phyloP scores from a whole-genome alignment of 331 rosid species.

The Telfairia occidentalis region DNA sequence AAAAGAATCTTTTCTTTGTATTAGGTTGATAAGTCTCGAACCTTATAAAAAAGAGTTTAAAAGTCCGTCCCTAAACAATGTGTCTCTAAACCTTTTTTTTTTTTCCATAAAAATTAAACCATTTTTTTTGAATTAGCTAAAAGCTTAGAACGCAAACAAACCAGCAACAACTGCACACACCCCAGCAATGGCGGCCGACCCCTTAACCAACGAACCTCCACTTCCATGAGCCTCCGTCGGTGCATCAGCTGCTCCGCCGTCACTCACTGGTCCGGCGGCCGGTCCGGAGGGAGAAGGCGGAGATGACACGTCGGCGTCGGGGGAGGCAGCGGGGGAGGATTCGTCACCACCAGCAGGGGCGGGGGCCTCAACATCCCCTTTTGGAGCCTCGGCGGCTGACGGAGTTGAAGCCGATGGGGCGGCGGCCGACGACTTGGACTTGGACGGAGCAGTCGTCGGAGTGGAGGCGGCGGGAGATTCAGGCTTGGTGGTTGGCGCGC shows the following conservation, averaged over 20 bases:
- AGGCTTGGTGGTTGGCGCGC: no score
- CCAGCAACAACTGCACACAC: conserved; percentile 17
- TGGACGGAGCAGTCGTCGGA: conserved; percentile 9
- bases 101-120: no score
- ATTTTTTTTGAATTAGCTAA: no score
- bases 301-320: conserved; percentile 21
- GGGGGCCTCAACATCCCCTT: background rate
- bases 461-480: background rate
- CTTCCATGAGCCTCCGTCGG: conserved; percentile 11
- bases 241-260: background rate
- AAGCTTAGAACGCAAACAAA: conserved; percentile 17
- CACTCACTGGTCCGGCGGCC: background rate
- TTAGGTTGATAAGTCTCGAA: no score
- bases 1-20: no score
- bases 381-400: background rate
- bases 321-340: conserved; percentile 11
- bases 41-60: no score
- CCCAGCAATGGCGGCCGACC: conserved; percentile 14
- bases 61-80: no score
- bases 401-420: conserved; percentile 5
- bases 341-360: background rate
- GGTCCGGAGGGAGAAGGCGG: conserved; percentile 37
- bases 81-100: no score
- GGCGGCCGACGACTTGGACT: background rate
- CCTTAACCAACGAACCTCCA: conserved; percentile 12